Percentiles rank a stretch among this genome's conserved stretches.
Evolutionary conservation across 176 grass and related monocot species (phyloP).

Genomic region (Juncus inflexus): DNA sequence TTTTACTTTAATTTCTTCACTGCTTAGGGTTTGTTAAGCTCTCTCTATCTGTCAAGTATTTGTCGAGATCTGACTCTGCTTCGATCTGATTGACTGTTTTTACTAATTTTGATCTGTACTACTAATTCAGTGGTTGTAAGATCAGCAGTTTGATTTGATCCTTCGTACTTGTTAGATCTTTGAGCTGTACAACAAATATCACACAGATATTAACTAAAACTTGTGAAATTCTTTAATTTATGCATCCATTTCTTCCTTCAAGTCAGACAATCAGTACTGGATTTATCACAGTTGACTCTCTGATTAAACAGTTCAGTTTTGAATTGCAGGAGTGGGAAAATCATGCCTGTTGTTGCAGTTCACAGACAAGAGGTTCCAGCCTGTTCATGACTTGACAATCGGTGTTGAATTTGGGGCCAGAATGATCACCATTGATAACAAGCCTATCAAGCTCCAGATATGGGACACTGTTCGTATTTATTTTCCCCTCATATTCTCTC

Average conservation of each 20-base stretch:
- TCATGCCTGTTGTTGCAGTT: slow-evolving; percentile 59
- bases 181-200: background rate
- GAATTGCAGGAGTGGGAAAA: slow-evolving; percentile 45
- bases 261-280: background rate
- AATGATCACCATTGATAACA: slow-evolving; percentile 46
- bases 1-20: background rate
- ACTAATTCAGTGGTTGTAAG: background rate
- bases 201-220: too few species aligned
- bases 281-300: background rate
- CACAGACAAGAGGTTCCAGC: slow-evolving; percentile 53
- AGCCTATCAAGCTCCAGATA: slow-evolving; percentile 58
- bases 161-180: background rate
- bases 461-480: slow-evolving; percentile 49
- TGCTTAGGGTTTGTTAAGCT: background rate
- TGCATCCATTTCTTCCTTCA: background rate
- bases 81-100: background rate
- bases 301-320: slow-evolving; percentile 10
- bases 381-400: slow-evolving; percentile 57
- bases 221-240: background rate
- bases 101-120: background rate
- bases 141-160: background rate
- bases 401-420: slow-evolving; percentile 51
- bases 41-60: background rate
- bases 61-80: background rate
- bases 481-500: slow-evolving; percentile 16